Base-by-base conservation (phyloP, 352 stramenopile genomes). In the Phytophthora sp. region DNA sequence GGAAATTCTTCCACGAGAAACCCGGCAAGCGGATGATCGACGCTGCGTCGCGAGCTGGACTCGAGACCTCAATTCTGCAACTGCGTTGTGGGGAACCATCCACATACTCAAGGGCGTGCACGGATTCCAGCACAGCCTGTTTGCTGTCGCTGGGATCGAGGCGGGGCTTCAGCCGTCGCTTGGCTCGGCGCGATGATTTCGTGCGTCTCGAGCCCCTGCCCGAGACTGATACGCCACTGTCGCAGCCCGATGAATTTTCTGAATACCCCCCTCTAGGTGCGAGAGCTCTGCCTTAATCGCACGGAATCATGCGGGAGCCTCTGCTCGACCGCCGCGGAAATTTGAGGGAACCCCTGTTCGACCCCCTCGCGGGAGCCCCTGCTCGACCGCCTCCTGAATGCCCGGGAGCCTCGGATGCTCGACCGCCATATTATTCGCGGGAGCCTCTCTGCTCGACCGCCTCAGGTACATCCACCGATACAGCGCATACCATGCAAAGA, bases 1-100 rank as follows among this genome's bases (percentile, higher is more conserved):
- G 36, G 57, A 60, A 73, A n/a, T 57, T 0, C 21, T 72, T 63
- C 44, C 56, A 66, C 9, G 51, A 58, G 7, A 63, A 16, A 11
- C 39, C 44, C 21, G 45, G 46, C 15, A 59, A 36, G 2, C 39
- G 26, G n/a, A n/a, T 46, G 20, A 63, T 46, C 3, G 23, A 8
- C 1, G 6, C 20, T 0, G 36, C 62, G 7, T 58, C 38, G 36
- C 29, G 18, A 26, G 47, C 41, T 18, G 49, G 50, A 13, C 13
- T 49, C 23, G 50, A 41, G 31, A 62, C 16, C n/a, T n/a, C n/a
- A n/a, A n/a, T n/a, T n/a, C n/a, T n/a, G n/a, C n/a, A n/a, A n/a
- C n/a, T n/a, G n/a, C n/a, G n/a, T n/a, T n/a, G n/a, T n/a, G n/a
- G 33, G 15, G 13, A 8, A 1, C n/a, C 57, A 18, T 58, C 29